Evolutionary conservation across 2,329 filamentous ascomycete genomes (phyloP), one percentile per base, ranked within the genome.

Genomic region (Helotiales sp.): DNA sequence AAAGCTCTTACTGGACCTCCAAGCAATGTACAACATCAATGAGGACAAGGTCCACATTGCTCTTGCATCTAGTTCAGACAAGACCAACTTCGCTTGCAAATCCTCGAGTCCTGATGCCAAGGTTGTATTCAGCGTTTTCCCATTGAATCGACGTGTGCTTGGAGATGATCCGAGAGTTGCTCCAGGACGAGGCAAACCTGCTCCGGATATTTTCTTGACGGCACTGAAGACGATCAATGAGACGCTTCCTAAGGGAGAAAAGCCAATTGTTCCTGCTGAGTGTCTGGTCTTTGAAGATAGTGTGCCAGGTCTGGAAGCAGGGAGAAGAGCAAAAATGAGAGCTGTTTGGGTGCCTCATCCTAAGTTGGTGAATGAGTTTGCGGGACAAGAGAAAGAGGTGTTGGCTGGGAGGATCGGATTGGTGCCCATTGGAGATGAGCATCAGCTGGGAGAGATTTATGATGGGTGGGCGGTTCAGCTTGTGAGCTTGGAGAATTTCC

Each of bases 221-320:
- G 93, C 93, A 0, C 79, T 98, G 52, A 80, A 89, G 73, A 89
- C 86, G 3, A 88, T 98, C 73, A 98, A 98, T 74, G 83, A 84
- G 44, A 84, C 84, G 8, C 77, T 96, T 8, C 76, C 79, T 0
- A 75, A 79, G 3, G 84, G 84, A 36, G 85, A 88, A 47, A 76
- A 81, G 61, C 76, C 81, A 56, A 88, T 98, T 63, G 79, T 72
- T 52, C 91, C 93, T 0, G 89, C 89, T 64, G 93, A 98, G 74
- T 97, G 93, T 70, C 79, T 98, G 10, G 93, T 98, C 0, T 97
- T 98, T 67, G 93, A 98, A 75, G 93, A 98, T 73, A 90, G 88
- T 42, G 91, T 98, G 2, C 90, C 91, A 0, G 95, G 95, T 4
- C 91, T 96, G 4, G 93, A 98, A 75, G 86, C 91, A 5, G 93